Conservation (phyloP, 768 basidiomycete species). For the Tricholoma saponaceum region DNA sequence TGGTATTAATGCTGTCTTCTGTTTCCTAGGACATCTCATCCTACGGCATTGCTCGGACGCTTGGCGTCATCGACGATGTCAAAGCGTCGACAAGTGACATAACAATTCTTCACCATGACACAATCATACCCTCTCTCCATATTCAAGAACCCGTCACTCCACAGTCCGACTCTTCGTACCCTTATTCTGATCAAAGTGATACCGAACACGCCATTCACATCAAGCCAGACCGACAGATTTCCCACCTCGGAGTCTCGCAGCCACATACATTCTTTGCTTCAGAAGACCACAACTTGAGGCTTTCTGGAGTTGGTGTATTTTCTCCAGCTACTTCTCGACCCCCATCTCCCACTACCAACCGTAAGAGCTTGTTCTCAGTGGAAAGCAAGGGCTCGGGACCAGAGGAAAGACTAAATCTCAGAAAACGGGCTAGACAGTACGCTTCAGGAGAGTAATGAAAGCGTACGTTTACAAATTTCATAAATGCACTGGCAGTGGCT, state of each 20-base stretch:
- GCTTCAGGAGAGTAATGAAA: background rate
- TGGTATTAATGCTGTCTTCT: conserved; percentile 3
- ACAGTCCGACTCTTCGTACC: conserved; percentile 18
- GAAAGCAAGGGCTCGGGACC: conserved; percentile 13
- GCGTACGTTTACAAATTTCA: background rate
- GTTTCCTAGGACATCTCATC: conserved; percentile 66
- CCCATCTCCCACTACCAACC: conserved; percentile 56
- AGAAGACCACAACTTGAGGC: conserved; percentile 44
- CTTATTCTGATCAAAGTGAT: conserved; percentile 21
- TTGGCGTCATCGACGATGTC: conserved; percentile 72
- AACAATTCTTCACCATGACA: conserved; percentile 29
- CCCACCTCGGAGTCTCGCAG: conserved; percentile 18
- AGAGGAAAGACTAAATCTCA: conserved; percentile 12
- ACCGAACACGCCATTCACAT: background rate
- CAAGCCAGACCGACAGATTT: background rate
- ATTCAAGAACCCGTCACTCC: conserved; percentile 25
- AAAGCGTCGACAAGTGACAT: conserved; percentile 71
- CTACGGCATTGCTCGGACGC: conserved; percentile 78
- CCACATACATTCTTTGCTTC: conserved; percentile 50
- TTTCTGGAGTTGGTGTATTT: conserved; percentile 70
- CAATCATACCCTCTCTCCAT: conserved; percentile 26
- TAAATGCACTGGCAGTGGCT: background rate
- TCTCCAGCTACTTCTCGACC: conserved; percentile 68
- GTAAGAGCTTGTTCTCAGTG: conserved; percentile 25
- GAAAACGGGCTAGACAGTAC: conserved; percentile 12